Conservation (phyloP, 2,329 filamentous ascomycete species). For the Verticillium nonalfalfae region DNA sequence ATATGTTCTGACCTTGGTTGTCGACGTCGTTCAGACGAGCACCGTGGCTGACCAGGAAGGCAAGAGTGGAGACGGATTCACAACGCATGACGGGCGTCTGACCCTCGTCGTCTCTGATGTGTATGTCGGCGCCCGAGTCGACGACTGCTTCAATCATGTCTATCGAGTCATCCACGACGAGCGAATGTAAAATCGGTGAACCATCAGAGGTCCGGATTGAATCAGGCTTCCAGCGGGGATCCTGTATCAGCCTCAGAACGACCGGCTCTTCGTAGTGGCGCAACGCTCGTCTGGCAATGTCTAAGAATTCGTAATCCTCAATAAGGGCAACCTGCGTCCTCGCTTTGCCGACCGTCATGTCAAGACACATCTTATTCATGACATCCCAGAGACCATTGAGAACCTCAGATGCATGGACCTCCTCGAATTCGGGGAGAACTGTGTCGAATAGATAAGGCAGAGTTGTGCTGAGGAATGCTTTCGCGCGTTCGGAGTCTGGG, state of each 20-base stretch:
- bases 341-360: background rate
- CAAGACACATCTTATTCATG: background rate
- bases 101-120: constrained; percentile 17
- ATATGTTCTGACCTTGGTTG: constrained; percentile 24
- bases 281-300: background rate
- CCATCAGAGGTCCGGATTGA: background rate
- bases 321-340: background rate
- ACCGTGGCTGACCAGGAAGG: constrained; percentile 17
- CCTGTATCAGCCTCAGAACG: constrained; percentile 5
- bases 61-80: constrained; percentile 18
- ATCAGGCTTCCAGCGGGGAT: constrained; percentile 10
- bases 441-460: background rate
- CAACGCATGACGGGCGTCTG: constrained; percentile 28
- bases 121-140: constrained; percentile 18
- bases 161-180: constrained; percentile 5
- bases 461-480: background rate
- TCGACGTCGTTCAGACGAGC: constrained; percentile 22
- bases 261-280: background rate
- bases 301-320: background rate
- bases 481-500: background rate
- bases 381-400: background rate
- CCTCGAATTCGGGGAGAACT: background rate
- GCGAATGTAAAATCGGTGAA: constrained; percentile 1
- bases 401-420: background rate
- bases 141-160: constrained; percentile 21